phyloP scores from a whole-genome alignment of 345 rosid species.

The Clausena lansium region DNA sequence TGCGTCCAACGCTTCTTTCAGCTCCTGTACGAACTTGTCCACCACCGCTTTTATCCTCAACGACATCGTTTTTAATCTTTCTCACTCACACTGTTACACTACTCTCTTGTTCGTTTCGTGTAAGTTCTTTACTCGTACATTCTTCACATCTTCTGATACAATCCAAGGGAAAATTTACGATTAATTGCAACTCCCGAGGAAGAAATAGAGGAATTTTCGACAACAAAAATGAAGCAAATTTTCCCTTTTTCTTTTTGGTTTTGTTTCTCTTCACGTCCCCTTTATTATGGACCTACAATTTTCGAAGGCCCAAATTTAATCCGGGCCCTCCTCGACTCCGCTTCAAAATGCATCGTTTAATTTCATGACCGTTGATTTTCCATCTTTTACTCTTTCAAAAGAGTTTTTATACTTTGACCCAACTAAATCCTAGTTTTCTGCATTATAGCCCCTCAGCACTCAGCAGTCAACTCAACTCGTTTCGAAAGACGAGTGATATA shows the following conservation, averaged over 20 bases:
- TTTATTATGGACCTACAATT: not conserved
- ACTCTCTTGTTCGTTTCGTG: too few species aligned
- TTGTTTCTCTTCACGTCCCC: not conserved
- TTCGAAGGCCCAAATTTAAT: not conserved
- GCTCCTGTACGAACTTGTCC: slow-evolving; percentile 94
- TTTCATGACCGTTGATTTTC: not conserved
- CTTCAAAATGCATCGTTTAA: not conserved
- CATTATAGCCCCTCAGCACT: not conserved
- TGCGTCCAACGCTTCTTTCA: slow-evolving; percentile 90
- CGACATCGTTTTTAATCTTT: slow-evolving; percentile 47
- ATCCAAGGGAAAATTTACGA: not conserved
- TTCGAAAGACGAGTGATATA: too few species aligned
- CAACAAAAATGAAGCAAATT: not conserved
- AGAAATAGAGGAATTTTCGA: not conserved
- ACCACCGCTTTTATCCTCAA: slow-evolving; percentile 86
- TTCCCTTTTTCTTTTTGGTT: not conserved
- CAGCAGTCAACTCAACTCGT: too few species aligned
- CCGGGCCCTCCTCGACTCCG: not conserved
- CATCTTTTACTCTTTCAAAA: not conserved
- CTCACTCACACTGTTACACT: too few species aligned
- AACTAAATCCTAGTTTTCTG: not conserved
- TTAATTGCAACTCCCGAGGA: not conserved
- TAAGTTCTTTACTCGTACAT: too few species aligned
- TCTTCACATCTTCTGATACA: not conserved
- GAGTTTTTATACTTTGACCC: not conserved